Percentiles rank a stretch among this genome's conserved stretches.
Evolutionary conservation across 2,329 filamentous ascomycete genomes (phyloP).

Genomic region (Penicillium sp.): DNA sequence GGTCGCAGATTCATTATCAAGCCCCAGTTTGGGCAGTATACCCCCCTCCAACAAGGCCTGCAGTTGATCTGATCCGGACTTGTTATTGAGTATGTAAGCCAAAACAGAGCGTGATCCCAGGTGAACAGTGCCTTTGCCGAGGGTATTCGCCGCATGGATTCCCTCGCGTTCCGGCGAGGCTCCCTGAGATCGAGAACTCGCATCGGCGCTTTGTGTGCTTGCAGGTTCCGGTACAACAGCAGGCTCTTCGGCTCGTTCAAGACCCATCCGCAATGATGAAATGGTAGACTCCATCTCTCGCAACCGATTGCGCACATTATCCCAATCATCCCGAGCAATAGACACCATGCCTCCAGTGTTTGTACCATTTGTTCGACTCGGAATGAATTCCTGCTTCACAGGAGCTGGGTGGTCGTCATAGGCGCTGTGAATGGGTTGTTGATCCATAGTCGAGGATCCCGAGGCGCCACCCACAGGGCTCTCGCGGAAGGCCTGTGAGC

Average conservation of each 20-base stretch:
- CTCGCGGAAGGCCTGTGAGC: constrained; percentile 26
- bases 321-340: constrained; percentile 42
- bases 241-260: constrained; percentile 36
- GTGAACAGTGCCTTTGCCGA: constrained; percentile 56
- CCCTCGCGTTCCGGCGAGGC: constrained; percentile 47
- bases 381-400: constrained; percentile 23
- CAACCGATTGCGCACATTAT: constrained; percentile 39
- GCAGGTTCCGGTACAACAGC: constrained; percentile 24
- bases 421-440: constrained; percentile 8
- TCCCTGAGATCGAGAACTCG: constrained; percentile 29
- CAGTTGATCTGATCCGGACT: constrained; percentile 45
- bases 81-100: constrained; percentile 54
- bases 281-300: constrained; percentile 43
- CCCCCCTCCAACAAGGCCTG: constrained; percentile 56
- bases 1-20: constrained; percentile 59
- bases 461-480: constrained; percentile 16
- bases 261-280: constrained; percentile 34
- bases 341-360: constrained; percentile 28
- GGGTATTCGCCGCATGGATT: constrained; percentile 55
- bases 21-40: constrained; percentile 56
- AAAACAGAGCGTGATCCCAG: constrained; percentile 57
- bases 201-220: constrained; percentile 30
- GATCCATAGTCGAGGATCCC: constrained; percentile 7
- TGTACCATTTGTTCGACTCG: constrained; percentile 12
- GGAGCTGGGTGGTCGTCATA: constrained; percentile 18